Conservation (phyloP, 768 basidiomycete species). For the Favolaschia claudopus region DNA sequence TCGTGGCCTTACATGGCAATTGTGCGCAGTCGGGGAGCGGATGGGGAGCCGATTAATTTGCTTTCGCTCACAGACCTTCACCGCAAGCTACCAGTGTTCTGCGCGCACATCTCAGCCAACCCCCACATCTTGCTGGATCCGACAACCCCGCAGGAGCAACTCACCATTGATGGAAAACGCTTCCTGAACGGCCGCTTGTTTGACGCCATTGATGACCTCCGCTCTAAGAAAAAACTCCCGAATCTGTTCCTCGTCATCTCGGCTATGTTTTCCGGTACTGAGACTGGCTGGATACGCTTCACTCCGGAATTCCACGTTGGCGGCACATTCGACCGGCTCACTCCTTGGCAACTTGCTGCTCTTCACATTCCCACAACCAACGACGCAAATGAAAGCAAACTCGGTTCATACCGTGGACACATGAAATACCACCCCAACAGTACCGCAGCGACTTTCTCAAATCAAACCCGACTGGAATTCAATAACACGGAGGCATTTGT, state of each 20-base stretch:
- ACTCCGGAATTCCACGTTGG: constrained; percentile 3
- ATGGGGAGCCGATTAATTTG: neutral
- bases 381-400: neutral
- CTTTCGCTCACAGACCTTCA: neutral
- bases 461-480: neutral
- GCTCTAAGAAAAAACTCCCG: neutral
- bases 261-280: neutral
- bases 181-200: neutral
- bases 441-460: neutral
- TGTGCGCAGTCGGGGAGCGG: neutral
- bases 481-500: constrained; percentile 14
- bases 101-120: neutral
- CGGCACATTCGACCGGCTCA: constrained; percentile 1
- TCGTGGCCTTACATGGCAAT: constrained; percentile 32
- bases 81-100: neutral
- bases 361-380: neutral
- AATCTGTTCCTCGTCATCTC: neutral
- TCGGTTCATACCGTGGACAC: neutral
- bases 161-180: neutral
- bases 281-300: neutral
- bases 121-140: neutral
- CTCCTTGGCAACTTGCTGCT: neutral
- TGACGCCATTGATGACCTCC: neutral
- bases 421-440: neutral
- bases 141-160: neutral